These are phyloP conservation scores for Neofusicoccum cordaticola DNA, from an alignment of 2,329 filamentous ascomycete genomes.

Conservation along the genomic window DNA sequence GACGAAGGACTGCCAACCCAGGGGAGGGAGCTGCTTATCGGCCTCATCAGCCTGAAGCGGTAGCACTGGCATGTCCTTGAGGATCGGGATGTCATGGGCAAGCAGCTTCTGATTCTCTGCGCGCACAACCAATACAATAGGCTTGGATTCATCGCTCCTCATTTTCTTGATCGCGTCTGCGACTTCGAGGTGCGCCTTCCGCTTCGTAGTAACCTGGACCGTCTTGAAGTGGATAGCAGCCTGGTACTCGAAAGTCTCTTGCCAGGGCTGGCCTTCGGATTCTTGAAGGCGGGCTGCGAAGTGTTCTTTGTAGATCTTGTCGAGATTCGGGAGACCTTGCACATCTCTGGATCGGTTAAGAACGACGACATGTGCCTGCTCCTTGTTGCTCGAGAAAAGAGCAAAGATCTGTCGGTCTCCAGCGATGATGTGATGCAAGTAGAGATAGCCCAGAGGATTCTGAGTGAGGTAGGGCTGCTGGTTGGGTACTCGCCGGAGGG, in stretches of 20 bases:
- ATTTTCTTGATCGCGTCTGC: slow-evolving; percentile 87
- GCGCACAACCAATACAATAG: slow-evolving; percentile 83
- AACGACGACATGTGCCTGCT: slow-evolving; percentile 83
- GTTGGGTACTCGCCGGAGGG: slow-evolving; percentile 65
- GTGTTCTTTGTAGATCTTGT: slow-evolving; percentile 80
- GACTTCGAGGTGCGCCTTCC: slow-evolving; percentile 85
- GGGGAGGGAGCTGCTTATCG: slow-evolving; percentile 82
- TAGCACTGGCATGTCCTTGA: slow-evolving; percentile 81
- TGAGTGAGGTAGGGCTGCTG: slow-evolving; percentile 75
- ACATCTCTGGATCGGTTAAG: slow-evolving; percentile 77
- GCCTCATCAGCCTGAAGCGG: slow-evolving; percentile 76
- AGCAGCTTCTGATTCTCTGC: slow-evolving; percentile 80
- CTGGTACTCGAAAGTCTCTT: slow-evolving; percentile 82
- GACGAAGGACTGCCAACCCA: slow-evolving; percentile 91
- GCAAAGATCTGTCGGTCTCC: slow-evolving; percentile 93
- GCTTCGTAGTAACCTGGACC: slow-evolving; percentile 80
- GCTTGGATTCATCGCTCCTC: slow-evolving; percentile 76
- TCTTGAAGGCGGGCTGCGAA: slow-evolving; percentile 65
- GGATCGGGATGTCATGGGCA: slow-evolving; percentile 76
- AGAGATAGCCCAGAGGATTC: slow-evolving; percentile 76
- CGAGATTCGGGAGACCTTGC: slow-evolving; percentile 84
- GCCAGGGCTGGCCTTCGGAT: slow-evolving; percentile 67
- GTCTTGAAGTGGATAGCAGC: slow-evolving; percentile 82
- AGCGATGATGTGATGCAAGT: slow-evolving; percentile 86
- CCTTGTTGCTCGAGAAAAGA: slow-evolving; percentile 78